Conservation (phyloP, 2,329 filamentous ascomycete genomes). For the Arachnomyces sp. region DNA sequence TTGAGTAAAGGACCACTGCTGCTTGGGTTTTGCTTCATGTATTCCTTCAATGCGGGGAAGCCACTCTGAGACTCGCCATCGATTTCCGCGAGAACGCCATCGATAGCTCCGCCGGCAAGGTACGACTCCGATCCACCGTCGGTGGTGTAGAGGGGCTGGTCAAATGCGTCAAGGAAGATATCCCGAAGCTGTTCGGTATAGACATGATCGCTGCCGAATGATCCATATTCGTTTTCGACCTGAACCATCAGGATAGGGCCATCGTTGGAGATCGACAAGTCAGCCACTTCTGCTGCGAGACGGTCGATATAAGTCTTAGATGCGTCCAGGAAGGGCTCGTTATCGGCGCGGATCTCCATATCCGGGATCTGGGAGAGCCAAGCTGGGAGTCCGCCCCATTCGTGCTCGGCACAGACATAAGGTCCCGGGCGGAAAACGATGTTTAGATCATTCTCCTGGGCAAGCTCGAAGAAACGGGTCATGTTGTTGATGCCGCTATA, state of each 20-base stretch:
- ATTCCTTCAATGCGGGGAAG: slow-evolving; percentile 33
- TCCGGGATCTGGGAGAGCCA: slow-evolving; percentile 38
- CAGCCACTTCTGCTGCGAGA: slow-evolving; percentile 30
- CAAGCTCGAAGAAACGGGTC: slow-evolving; percentile 41
- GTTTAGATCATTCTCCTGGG: slow-evolving; percentile 41
- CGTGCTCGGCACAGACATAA: slow-evolving; percentile 44
- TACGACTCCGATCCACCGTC: slow-evolving; percentile 41
- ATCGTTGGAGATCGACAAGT: slow-evolving; percentile 34
- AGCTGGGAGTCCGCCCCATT: slow-evolving; percentile 44
- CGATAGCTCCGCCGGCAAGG: slow-evolving; percentile 38
- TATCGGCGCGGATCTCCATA: slow-evolving; percentile 37
- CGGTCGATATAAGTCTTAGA: slow-evolving; percentile 33
- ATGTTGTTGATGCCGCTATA: slow-evolving; percentile 40
- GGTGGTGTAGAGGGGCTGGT: slow-evolving; percentile 43
- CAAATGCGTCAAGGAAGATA: slow-evolving; percentile 37
- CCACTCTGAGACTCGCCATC: slow-evolving; percentile 41
- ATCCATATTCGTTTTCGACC: slow-evolving; percentile 48
- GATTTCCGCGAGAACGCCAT: slow-evolving; percentile 39
- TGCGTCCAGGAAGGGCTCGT: slow-evolving; percentile 33
- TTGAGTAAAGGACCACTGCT: slow-evolving; percentile 41
- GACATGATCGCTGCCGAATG: slow-evolving; percentile 38
- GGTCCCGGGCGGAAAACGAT: slow-evolving; percentile 43
- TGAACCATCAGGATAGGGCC: slow-evolving; percentile 46
- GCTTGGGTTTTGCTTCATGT: slow-evolving; percentile 37
- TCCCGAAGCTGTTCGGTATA: slow-evolving; percentile 38